Evolutionary conservation across 73 alveolate genomes (phyloP).

Genomic region (Diophrys sp.): DNA sequence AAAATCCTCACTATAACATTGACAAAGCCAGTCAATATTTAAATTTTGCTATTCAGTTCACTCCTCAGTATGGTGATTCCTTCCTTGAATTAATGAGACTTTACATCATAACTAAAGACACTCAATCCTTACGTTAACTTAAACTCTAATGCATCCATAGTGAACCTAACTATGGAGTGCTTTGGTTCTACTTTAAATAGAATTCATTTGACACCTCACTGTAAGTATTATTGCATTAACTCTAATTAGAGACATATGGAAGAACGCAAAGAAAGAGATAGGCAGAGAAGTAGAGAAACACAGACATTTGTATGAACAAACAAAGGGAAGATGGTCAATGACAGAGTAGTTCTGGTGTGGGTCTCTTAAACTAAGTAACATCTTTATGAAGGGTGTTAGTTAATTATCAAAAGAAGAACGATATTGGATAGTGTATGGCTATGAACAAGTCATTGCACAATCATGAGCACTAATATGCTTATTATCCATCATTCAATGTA

Average conservation of each 20-base stretch:
- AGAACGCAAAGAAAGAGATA: constrained; percentile 17
- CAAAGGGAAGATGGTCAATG: background rate
- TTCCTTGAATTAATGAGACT: constrained; percentile 57
- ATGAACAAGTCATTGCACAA: constrained; percentile 3
- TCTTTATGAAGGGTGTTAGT: background rate
- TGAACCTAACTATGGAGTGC: constrained; percentile 74
- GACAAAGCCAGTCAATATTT: constrained; percentile 58
- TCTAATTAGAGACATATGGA: constrained; percentile 48
- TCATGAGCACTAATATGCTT: constrained; percentile 1
- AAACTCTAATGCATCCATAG: constrained; percentile 48
- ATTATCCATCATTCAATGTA: background rate
- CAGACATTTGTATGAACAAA: constrained; percentile 2
- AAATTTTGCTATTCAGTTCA: constrained; percentile 66
- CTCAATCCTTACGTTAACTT: constrained; percentile 32
- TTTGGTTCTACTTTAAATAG: constrained; percentile 71
- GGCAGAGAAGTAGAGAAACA: constrained; percentile 13
- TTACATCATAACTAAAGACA: constrained; percentile 22
- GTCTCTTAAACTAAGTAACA: background rate
- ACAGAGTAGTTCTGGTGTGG: constrained; percentile 11
- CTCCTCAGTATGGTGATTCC: constrained; percentile 79
- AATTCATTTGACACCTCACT: constrained; percentile 59
- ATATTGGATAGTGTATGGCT: constrained; percentile 5
- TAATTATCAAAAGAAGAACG: background rate
- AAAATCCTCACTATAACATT: constrained; percentile 41
- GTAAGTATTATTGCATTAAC: constrained; percentile 9